Base-by-base conservation (phyloP, 1,284 basidiomycete genomes). In the Cryptococcus maquisensis region DNA sequence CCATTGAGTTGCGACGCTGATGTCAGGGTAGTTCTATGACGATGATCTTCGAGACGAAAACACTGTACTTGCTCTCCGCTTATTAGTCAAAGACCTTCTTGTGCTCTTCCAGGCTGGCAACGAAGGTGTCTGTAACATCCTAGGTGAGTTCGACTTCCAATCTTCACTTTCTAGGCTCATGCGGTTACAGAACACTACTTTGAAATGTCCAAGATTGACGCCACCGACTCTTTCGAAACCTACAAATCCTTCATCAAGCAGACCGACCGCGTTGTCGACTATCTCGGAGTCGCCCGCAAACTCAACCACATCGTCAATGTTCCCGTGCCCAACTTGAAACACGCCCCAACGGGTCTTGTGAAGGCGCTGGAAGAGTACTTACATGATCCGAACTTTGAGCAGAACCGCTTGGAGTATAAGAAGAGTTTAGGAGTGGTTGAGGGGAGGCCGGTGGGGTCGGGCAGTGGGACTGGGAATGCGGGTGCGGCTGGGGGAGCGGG, bases 71-170 rank as follows among this genome's bases (percentile, higher is more conserved):
- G 91, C 96, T 1, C 81, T 97, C 57, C 82, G 90, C 41, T 90
- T 99, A 87, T 81, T 96, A n/a, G 88, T 98, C 63, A 98, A 98
- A 71, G 96, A 99, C 73, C 81, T 98, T 7, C 81, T 98, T 47
- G 89, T 96, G 53, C 80, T 98, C 18, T 98, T 98, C 75, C 94
- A 96, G 69, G 93, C 91, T 3, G 88, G 92, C 57, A 99, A 99
- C 67, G 95, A 99, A 71, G 95, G 95, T 54, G 90, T 98, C 47
- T 96, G 97, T 78, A 98, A 98, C 72, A 86, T 98, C 37, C 81
- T 96, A 48, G 90, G 90, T 90, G 57, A 62, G 75, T 60, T 24
- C 32, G n/a, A 5, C 35, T 7, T 8, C 28, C 28, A 10, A 5
- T 47, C 4, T 10, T 18, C 43, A 18, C 47, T 13, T 8, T 26